These are phyloP conservation scores for Lactarius vividus DNA, from an alignment of 768 basidiomycete species.

Conservation along the genomic window DNA sequence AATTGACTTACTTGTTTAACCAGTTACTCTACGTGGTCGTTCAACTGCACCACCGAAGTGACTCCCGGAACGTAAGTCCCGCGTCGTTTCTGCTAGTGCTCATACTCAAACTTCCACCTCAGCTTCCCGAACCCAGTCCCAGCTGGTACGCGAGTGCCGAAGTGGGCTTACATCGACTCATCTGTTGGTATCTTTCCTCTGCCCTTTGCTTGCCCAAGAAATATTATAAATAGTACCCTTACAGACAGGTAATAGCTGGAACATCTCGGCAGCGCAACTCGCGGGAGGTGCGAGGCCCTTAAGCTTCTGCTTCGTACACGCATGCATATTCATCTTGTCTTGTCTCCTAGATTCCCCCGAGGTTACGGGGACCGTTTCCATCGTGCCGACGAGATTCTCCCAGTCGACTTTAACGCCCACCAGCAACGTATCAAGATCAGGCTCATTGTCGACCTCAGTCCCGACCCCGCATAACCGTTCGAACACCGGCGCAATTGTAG, in stretches of 20 bases:
- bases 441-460: background rate
- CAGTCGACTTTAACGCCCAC: too few relatives aligned
- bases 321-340: background rate
- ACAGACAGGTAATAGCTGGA: slow-evolving; percentile 16
- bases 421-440: background rate
- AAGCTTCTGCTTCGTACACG: too few relatives aligned
- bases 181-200: slow-evolving; percentile 31
- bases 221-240: background rate
- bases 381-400: background rate
- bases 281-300: background rate
- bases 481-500: slow-evolving; percentile 60
- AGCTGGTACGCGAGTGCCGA: slow-evolving; percentile 41
- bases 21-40: slow-evolving; percentile 21
- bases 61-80: slow-evolving; percentile 15
- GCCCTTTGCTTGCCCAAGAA: background rate
- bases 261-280: background rate
- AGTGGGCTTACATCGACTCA: slow-evolving; percentile 49
- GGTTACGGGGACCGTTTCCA: slow-evolving; percentile 3
- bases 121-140: slow-evolving; percentile 37
- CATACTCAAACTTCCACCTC: background rate
- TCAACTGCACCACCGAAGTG: slow-evolving; percentile 10
- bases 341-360: background rate
- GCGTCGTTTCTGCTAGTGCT: background rate
- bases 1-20: background rate
- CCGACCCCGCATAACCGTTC: background rate